These are phyloP conservation scores for slime mould (Dictyostelium discoideum) DNA, from an alignment of 78 protist genomes.

Conservation along the genomic window dicty_2.7 NC_007089.4:5329501-5330000, in stretches of 20 bases:
- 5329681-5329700: neutral
- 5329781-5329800: neutral
- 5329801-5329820: no score
- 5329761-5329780: neutral
- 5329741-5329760: neutral
- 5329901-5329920: constrained; percentile 3
- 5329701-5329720: neutral
- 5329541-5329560: neutral
- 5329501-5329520: no score
- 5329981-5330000: neutral
- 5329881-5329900: neutral
- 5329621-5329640: neutral
- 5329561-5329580: neutral
- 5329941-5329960: neutral
- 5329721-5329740: neutral
- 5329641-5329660: neutral
- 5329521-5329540: no score
- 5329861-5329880: neutral
- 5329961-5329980: neutral
- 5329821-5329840: neutral
- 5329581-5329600: neutral
- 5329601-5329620: neutral
- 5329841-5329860: neutral
- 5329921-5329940: neutral
- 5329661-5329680: neutral